Percentiles rank a stretch among this genome's conserved stretches.
These are phyloP conservation scores for Dactylonectria macrodidyma DNA, from an alignment of 2,329 filamentous ascomycete genomes.

Conservation along the genomic window DNA sequence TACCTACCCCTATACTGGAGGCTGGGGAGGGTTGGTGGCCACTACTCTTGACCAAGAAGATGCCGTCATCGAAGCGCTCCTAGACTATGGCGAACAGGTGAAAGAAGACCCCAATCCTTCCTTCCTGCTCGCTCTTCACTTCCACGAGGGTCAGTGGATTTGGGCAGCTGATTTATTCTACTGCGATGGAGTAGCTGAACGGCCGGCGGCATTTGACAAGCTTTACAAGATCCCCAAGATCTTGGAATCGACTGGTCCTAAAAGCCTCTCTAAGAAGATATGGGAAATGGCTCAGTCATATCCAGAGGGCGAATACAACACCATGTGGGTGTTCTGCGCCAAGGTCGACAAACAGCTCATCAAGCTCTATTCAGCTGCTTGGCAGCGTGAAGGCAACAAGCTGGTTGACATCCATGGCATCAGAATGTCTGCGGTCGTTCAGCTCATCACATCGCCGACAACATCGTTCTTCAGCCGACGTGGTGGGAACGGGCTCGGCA, in stretches of 20 bases:
- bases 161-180: slow-evolving; percentile 1
- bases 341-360: slow-evolving; percentile 12
- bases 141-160: slow-evolving; percentile 14
- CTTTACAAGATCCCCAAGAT: not conserved
- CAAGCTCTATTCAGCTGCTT: slow-evolving; percentile 4
- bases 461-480: not conserved
- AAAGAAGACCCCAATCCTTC: not conserved
- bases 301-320: slow-evolving; percentile 1
- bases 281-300: slow-evolving; percentile 1
- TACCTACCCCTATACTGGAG: slow-evolving; percentile 35
- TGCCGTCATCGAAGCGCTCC: slow-evolving; percentile 3
- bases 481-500: not conserved
- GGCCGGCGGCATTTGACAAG: not conserved
- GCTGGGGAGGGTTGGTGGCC: slow-evolving; percentile 26
- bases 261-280: not conserved
- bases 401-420: slow-evolving; percentile 1
- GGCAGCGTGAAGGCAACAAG: not conserved
- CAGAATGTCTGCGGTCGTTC: not conserved
- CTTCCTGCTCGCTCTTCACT: not conserved
- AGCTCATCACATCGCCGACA: not conserved
- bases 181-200: not conserved
- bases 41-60: not conserved
- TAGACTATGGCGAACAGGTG: not conserved
- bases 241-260: not conserved
- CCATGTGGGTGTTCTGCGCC: slow-evolving; percentile 5